These are phyloP conservation scores for Aspergillus melleus DNA, from an alignment of 2,329 filamentous ascomycete genomes.

Conservation along the genomic window DNA sequence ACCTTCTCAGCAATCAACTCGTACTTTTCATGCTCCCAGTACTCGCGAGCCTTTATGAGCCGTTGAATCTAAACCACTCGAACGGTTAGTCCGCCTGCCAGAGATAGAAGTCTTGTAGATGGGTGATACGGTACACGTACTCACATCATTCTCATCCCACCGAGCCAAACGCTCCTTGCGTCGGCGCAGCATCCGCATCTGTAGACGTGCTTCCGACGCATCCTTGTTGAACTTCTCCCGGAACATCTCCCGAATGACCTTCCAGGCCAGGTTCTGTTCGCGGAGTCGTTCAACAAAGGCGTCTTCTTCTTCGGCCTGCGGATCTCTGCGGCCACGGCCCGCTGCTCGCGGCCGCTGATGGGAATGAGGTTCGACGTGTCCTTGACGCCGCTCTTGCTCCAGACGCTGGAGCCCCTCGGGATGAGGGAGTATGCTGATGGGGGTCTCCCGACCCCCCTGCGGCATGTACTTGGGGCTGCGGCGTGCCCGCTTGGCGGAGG, in stretches of 20 bases:
- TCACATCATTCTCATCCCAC: conserved; percentile 47
- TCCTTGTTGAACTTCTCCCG: conserved; percentile 39
- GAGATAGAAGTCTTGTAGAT: background rate
- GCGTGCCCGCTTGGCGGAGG: conserved; percentile 24
- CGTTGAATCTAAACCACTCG: conserved; percentile 31
- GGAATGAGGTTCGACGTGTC: conserved; percentile 25
- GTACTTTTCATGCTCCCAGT: conserved; percentile 41
- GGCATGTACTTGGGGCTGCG: conserved; percentile 24
- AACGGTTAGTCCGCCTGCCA: conserved; percentile 11
- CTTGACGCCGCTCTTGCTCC: conserved; percentile 35
- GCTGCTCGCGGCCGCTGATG: conserved; percentile 31
- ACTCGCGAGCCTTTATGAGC: conserved; percentile 37
- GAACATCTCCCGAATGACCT: conserved; percentile 37
- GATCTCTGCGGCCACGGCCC: conserved; percentile 36
- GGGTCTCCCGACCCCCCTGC: conserved; percentile 25
- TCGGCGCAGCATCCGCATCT: conserved; percentile 43
- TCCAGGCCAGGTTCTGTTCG: conserved; percentile 40
- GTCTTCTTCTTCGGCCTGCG: conserved; percentile 42
- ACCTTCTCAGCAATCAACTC: conserved; percentile 42
- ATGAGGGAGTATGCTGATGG: conserved; percentile 40
- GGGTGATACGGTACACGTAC: conserved; percentile 33
- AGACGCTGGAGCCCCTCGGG: conserved; percentile 41
- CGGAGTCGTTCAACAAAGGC: conserved; percentile 39
- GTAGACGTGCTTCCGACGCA: conserved; percentile 40
- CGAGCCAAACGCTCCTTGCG: conserved; percentile 35